Conservation (phyloP, 805 yeast species). For the Kuraishia hungarica region DNA sequence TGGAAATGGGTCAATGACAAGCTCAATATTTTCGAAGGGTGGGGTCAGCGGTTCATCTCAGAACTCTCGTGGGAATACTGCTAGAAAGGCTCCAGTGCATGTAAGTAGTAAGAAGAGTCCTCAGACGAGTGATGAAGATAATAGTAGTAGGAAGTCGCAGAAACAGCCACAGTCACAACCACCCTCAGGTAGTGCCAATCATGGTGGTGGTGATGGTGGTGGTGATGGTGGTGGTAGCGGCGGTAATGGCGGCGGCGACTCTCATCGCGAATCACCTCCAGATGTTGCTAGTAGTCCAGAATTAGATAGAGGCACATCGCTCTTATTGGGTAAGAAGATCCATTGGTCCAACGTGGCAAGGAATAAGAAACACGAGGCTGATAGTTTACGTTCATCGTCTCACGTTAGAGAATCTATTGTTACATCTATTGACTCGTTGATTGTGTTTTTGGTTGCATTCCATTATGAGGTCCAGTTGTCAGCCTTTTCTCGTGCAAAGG, state of each 20-base stretch:
- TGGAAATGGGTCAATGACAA: neutral
- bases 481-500: constrained; percentile 11
- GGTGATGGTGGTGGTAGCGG: too few relatives aligned
- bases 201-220: too few relatives aligned
- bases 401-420: constrained; percentile 11
- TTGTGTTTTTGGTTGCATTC: constrained; percentile 17
- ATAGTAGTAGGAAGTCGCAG: neutral
- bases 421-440: constrained; percentile 15
- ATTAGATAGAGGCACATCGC: neutral
- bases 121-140: neutral
- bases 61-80: neutral
- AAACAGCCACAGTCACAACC: neutral
- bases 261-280: neutral
- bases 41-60: neutral
- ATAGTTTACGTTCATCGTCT: constrained; percentile 1
- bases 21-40: neutral
- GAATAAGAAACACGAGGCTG: constrained; percentile 6
- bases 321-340: constrained; percentile 4
- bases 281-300: neutral
- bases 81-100: neutral
- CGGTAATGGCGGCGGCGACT: too few relatives aligned
- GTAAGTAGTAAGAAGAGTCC: neutral
- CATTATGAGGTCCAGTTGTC: constrained; percentile 10
- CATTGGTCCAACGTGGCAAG: constrained; percentile 8
- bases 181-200: too few relatives aligned